phyloP scores from a whole-genome alignment of 176 grass and related monocot species.

The Aegilops sharonensis region DNA sequence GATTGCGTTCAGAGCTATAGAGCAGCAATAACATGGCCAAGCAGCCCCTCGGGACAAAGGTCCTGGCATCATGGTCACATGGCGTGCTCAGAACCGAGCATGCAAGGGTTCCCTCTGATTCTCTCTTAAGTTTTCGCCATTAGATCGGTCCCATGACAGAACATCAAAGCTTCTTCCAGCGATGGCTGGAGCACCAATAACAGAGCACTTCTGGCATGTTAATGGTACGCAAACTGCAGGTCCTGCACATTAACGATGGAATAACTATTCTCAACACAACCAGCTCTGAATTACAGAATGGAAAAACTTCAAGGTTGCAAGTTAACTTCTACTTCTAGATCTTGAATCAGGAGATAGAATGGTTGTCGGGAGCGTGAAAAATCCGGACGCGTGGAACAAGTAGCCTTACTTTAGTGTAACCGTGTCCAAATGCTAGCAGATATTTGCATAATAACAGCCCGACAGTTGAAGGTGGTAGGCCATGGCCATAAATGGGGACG shows the following conservation, averaged over 20 bases:
- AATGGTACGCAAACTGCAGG: neutral
- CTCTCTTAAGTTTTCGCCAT: neutral
- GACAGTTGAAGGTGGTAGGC: neutral
- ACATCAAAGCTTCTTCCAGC: neutral
- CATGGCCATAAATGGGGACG: neutral
- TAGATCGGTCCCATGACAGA: conserved; percentile 3
- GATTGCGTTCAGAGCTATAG: neutral
- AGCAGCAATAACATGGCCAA: neutral
- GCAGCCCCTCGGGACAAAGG: neutral
- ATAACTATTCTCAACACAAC: neutral
- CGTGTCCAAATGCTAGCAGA: neutral
- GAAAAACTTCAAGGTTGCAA: neutral
- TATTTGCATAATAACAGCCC: neutral
- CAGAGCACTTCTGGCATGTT: neutral
- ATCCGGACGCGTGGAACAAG: no score
- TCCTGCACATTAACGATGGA: neutral
- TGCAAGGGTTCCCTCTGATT: neutral
- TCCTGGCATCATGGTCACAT: conserved; percentile 20
- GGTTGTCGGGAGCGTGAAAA: no score
- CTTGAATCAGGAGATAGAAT: neutral
- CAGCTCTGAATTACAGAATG: neutral
- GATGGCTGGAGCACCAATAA: neutral
- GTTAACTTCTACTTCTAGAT: neutral
- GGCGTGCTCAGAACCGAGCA: neutral
- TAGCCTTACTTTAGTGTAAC: neutral